Percentiles rank a stretch among this genome's conserved stretches.
Conservation (phyloP, 2,329 filamentous ascomycete species). For the Neurospora crassa region DNA sequence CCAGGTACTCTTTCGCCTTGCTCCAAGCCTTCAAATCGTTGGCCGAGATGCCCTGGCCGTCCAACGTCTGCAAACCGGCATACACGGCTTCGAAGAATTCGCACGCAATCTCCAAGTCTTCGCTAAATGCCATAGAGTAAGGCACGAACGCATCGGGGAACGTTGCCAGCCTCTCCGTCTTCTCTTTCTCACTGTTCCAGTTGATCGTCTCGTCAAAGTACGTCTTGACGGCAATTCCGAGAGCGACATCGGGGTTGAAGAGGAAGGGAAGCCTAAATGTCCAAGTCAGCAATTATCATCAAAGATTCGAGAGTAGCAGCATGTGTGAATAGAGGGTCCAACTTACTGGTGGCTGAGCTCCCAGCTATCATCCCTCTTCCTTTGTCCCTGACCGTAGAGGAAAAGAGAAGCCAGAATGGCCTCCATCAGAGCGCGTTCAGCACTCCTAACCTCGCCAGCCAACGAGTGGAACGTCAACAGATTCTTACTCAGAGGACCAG, state of each 20-base stretch:
- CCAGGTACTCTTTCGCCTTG: slow-evolving; percentile 44
- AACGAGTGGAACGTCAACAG: slow-evolving; percentile 80
- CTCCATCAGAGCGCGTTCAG: slow-evolving; percentile 75
- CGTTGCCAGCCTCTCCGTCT: slow-evolving; percentile 31
- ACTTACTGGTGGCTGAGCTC: slow-evolving; percentile 64
- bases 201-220: slow-evolving; percentile 54
- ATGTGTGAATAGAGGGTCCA: neutral
- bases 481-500: slow-evolving; percentile 84
- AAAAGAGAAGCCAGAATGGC: slow-evolving; percentile 73
- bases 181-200: slow-evolving; percentile 38
- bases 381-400: slow-evolving; percentile 67
- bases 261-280: slow-evolving; percentile 17
- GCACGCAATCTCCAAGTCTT: slow-evolving; percentile 49
- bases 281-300: neutral
- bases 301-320: neutral
- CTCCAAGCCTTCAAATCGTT: slow-evolving; percentile 43
- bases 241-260: slow-evolving; percentile 56
- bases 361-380: slow-evolving; percentile 56
- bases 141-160: slow-evolving; percentile 49
- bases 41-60: slow-evolving; percentile 35
- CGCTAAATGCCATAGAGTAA: slow-evolving; percentile 45
- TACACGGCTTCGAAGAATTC: slow-evolving; percentile 50
- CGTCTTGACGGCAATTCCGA: slow-evolving; percentile 72
- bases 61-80: slow-evolving; percentile 45
- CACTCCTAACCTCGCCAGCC: slow-evolving; percentile 67